Percentiles rank a stretch among this genome's conserved stretches.
phyloP scores from a whole-genome alignment of 2,329 filamentous ascomycete genomes.

The Coniochaeta prunicola region DNA sequence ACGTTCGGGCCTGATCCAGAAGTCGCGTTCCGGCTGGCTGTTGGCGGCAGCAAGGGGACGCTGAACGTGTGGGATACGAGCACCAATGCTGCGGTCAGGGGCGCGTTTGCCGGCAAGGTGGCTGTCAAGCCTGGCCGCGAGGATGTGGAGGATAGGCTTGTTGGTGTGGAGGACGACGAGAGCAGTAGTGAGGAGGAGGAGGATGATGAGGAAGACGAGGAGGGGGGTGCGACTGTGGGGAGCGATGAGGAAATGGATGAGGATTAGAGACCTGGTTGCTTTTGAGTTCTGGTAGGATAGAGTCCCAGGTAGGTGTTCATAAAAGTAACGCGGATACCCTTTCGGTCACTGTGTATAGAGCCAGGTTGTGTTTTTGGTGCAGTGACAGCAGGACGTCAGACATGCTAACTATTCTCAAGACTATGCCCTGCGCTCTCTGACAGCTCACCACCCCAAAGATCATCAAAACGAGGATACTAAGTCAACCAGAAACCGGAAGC shows the following conservation, averaged over 20 bases:
- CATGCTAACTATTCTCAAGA: no score
- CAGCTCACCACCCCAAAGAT: no score
- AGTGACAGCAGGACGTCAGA: no score
- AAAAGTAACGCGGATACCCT: slow-evolving; percentile 1
- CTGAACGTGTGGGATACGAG: slow-evolving; percentile 95
- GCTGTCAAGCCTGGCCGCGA: slow-evolving; percentile 45
- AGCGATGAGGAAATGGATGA: slow-evolving; percentile 51
- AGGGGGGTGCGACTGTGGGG: slow-evolving; percentile 32
- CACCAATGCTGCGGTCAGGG: slow-evolving; percentile 81
- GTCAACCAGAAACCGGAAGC: no score
- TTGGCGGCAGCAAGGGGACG: slow-evolving; percentile 88
- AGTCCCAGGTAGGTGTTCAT: not conserved
- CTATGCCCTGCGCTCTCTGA: no score
- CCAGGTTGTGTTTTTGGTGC: no score
- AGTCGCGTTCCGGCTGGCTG: slow-evolving; percentile 85
- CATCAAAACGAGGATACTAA: no score
- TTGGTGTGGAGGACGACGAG: slow-evolving; percentile 63
- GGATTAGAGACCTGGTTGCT: slow-evolving; percentile 27
- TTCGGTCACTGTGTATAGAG: not conserved
- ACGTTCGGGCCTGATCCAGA: slow-evolving; percentile 84
- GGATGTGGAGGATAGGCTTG: slow-evolving; percentile 66
- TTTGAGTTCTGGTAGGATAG: not conserved
- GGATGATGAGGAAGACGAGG: slow-evolving; percentile 41
- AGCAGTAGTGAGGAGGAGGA: slow-evolving; percentile 59
- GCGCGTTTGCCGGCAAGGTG: slow-evolving; percentile 71